Conservation (phyloP, 257 asterid species). For the Penstemon barbatus region DNA sequence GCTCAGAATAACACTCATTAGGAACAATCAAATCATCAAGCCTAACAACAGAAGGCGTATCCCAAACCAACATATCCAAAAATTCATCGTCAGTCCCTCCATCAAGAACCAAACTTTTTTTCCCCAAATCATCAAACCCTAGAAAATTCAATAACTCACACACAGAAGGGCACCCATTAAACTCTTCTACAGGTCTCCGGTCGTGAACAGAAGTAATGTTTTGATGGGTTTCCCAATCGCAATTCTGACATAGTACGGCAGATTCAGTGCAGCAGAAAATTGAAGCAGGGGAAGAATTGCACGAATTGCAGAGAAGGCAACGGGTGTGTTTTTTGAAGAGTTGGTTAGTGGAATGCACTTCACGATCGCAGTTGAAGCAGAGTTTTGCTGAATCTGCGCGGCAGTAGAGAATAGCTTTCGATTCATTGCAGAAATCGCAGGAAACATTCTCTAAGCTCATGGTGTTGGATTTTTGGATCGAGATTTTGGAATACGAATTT, state of each 20-base stretch:
- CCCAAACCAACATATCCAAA: slow-evolving; percentile 81
- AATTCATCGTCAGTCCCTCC: slow-evolving; percentile 43
- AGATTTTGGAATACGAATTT: not conserved
- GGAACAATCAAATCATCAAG: slow-evolving; percentile 72
- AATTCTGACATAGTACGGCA: slow-evolving; percentile 78
- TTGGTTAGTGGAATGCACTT: slow-evolving; percentile 86
- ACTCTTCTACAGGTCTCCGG: slow-evolving; percentile 87
- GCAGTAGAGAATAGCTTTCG: slow-evolving; percentile 73
- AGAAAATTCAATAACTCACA: slow-evolving; percentile 54
- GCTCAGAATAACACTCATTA: slow-evolving; percentile 40
- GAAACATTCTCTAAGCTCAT: slow-evolving; percentile 34
- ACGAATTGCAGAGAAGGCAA: slow-evolving; percentile 74
- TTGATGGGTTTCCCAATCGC: slow-evolving; percentile 90
- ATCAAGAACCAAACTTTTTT: slow-evolving; percentile 41
- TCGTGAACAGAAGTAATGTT: slow-evolving; percentile 47
- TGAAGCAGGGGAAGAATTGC: slow-evolving; percentile 68
- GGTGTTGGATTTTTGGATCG: not conserved
- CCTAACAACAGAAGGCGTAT: slow-evolving; percentile 67
- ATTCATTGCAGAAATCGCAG: slow-evolving; percentile 79
- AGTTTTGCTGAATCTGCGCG: slow-evolving; percentile 93
- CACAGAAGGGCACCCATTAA: slow-evolving; percentile 69
- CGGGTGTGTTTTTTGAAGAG: slow-evolving; percentile 82
- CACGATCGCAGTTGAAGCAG: slow-evolving; percentile 73
- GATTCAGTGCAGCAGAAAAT: slow-evolving; percentile 71
- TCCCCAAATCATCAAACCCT: slow-evolving; percentile 76